Evolutionary conservation across 805 yeast species (phyloP), one percentile per base, ranked within the genome.

Genomic region (Saccharomycopsis sp.): DNA sequence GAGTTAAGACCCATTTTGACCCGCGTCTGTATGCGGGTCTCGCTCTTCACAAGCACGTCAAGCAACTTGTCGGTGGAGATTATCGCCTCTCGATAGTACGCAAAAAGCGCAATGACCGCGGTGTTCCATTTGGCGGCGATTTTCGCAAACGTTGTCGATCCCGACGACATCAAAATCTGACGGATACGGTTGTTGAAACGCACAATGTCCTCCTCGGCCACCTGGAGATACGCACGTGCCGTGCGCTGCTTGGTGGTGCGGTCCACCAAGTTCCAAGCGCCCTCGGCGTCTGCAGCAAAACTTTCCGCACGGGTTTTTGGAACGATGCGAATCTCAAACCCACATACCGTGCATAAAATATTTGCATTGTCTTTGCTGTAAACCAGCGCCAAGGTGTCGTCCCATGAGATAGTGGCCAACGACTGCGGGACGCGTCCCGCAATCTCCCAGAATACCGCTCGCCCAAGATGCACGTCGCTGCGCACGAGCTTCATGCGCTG

Each of bases 101-200:
- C 82, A 66, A 91, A 91, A 40, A 94, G 73, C 0, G 98, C 80
- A 54, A 91, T 80, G 55, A 94, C 73, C 0, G 97, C 91, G 1
- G 97, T 89, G 67, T 94, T 94, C 99, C 99, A 94, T 66, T 90
- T 90, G 46, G 91, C 85, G 1, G 96, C 97, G 58, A 91, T 87
- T 68, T 91, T 94, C 0, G 97, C 87, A 70, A 94, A 94, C 0
- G 99, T 89, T 0, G 97, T 85, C 0, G 97, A 89, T 0, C 99
- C 99, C 0, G 97, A 87, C 1, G 97, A 85, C 97, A 94, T 89
- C 64, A 94, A 76, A 53, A 94, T 84, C 66, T 92, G 97, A 34
- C 97, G 79, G 46, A 94, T 85, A 56, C 96, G 78, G 67, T 87
- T 88, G 63, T 87, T 84, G 74, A 94, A 94, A 51, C 80, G 80